phyloP scores from a whole-genome alignment of 257 asterid species.

The Solanum appendiculatum region DNA sequence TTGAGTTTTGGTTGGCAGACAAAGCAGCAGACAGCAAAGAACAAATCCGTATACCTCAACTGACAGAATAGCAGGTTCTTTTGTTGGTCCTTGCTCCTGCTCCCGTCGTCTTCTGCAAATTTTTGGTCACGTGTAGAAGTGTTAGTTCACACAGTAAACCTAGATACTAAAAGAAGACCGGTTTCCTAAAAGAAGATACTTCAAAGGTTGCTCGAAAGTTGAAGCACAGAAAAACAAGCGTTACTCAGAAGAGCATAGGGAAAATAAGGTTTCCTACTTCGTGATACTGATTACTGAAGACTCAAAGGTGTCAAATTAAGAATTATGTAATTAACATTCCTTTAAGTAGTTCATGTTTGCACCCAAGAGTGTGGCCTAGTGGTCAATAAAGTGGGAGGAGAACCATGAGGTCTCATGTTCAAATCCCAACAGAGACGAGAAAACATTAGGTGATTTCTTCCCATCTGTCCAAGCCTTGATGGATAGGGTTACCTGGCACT shows the following conservation, averaged over 20 bases:
- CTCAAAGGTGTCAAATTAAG: neutral
- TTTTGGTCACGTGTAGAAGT: conserved; percentile 5
- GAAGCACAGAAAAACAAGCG: neutral
- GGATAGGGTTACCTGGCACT: neutral
- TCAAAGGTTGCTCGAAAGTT: neutral
- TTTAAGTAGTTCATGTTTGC: neutral
- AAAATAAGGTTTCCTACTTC: neutral
- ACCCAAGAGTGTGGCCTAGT: neutral
- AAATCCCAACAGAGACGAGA: neutral
- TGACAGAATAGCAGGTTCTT: conserved; percentile 79
- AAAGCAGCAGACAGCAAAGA: neutral
- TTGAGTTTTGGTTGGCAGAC: neutral
- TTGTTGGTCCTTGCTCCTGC: conserved; percentile 38
- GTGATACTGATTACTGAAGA: neutral
- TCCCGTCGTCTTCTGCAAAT: conserved; percentile 49
- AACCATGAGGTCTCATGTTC: neutral
- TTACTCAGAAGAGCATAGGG: neutral
- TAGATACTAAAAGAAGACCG: neutral
- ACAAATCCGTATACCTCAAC: conserved; percentile 56
- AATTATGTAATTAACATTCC: neutral
- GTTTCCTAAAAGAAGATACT: too few species aligned
- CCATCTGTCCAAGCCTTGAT: neutral
- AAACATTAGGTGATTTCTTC: neutral
- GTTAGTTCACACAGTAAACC: neutral
- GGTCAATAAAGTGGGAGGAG: neutral